Evolutionary conservation across 2,329 filamentous ascomycete species (phyloP).

Genomic region (Clathrospora elynae): DNA sequence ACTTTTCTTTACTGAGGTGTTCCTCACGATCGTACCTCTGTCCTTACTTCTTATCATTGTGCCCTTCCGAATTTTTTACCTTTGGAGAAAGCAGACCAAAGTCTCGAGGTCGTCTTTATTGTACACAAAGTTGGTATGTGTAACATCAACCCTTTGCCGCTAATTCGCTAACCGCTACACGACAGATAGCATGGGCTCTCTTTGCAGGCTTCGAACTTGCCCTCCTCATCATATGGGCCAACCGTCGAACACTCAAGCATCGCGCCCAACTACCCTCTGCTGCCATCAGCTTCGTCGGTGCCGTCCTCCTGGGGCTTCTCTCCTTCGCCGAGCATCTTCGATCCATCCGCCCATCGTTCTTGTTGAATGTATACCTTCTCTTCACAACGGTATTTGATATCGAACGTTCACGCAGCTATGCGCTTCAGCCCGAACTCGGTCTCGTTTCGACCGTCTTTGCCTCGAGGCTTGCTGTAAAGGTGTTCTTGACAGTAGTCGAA

Average conservation of each 20-base stretch:
- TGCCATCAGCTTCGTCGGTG: slow-evolving; percentile 33
- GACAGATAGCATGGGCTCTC: slow-evolving; percentile 31
- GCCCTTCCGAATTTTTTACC: slow-evolving; percentile 35
- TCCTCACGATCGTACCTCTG: slow-evolving; percentile 42
- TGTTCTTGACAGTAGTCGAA: slow-evolving; percentile 54
- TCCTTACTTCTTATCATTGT: slow-evolving; percentile 37
- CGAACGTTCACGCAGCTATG: slow-evolving; percentile 53
- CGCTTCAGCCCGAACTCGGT: slow-evolving; percentile 37
- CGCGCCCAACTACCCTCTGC: slow-evolving; percentile 36
- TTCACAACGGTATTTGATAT: slow-evolving; percentile 54
- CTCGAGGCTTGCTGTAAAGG: slow-evolving; percentile 50
- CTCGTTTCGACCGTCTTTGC: slow-evolving; percentile 52
- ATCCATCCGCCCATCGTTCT: slow-evolving; percentile 53
- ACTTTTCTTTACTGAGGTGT: slow-evolving; percentile 44
- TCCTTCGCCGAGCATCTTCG: slow-evolving; percentile 56
- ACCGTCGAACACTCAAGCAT: slow-evolving; percentile 15
- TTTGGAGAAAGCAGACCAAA: slow-evolving; percentile 35
- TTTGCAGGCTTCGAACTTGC: slow-evolving; percentile 38
- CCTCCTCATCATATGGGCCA: slow-evolving; percentile 36
- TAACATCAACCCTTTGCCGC: neutral
- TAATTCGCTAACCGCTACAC: neutral
- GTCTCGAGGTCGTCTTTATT: slow-evolving; percentile 29
- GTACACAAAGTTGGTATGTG: slow-evolving; percentile 37
- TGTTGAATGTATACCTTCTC: slow-evolving; percentile 56
- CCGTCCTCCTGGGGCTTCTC: slow-evolving; percentile 44